These are phyloP conservation scores for Pyricularia grisea DNA, from an alignment of 2,329 filamentous ascomycete species.

Conservation along the genomic window DNA sequence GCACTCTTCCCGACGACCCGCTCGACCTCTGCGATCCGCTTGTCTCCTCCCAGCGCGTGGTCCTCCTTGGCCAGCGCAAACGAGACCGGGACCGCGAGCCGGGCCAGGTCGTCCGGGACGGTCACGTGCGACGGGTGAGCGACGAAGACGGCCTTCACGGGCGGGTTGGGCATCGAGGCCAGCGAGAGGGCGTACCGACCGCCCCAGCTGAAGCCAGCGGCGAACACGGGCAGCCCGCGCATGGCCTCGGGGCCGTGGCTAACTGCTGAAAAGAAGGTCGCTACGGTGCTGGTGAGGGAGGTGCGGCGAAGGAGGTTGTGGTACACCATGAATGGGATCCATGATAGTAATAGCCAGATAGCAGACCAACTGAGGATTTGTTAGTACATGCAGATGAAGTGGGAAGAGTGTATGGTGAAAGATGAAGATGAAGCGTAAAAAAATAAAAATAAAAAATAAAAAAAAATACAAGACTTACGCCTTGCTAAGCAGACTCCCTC, in stretches of 20 bases:
- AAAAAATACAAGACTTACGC: slow-evolving; percentile 14
- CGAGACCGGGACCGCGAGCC: slow-evolving; percentile 31
- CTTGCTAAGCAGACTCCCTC: slow-evolving; percentile 16
- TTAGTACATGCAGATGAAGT: neutral
- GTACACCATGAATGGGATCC: slow-evolving; percentile 22
- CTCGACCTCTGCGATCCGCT: slow-evolving; percentile 22
- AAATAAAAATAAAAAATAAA: neutral
- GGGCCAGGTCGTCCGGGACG: slow-evolving; percentile 37
- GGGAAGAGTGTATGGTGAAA: neutral
- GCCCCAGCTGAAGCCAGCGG: slow-evolving; percentile 56
- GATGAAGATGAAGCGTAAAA: neutral
- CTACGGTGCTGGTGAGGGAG: slow-evolving; percentile 23
- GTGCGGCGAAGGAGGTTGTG: slow-evolving; percentile 15
- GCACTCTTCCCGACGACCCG: slow-evolving; percentile 21
- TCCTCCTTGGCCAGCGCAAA: slow-evolving; percentile 38
- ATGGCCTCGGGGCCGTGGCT: slow-evolving; percentile 20
- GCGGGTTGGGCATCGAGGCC: slow-evolving; percentile 21
- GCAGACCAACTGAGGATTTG: slow-evolving; percentile 15
- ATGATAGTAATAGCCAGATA: slow-evolving; percentile 13
- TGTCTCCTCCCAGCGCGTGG: slow-evolving; percentile 22
- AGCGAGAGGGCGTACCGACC: slow-evolving; percentile 45
- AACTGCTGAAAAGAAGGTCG: slow-evolving; percentile 25
- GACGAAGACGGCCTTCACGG: slow-evolving; percentile 40
- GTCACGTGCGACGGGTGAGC: slow-evolving; percentile 41
- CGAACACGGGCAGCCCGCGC: slow-evolving; percentile 29